Evolutionary conservation across 2,329 filamentous ascomycete species (phyloP), one percentile per base, ranked within the genome.

Genomic region (Myrmaecium sp.): DNA sequence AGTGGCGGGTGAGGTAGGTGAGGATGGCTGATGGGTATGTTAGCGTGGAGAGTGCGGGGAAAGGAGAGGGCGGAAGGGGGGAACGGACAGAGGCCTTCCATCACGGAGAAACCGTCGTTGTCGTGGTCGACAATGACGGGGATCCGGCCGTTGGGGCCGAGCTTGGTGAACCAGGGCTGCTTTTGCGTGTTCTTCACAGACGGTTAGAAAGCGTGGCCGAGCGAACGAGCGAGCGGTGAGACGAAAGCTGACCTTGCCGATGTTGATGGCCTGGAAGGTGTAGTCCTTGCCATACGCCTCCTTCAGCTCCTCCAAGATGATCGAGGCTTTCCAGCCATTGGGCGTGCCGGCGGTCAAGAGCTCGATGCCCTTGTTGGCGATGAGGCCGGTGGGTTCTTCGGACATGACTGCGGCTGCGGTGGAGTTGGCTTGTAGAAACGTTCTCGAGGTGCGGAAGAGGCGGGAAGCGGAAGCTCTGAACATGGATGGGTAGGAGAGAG

Each of bases 51-150:
- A 10, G 6, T 10, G 7, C 7, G n/a, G n/a, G n/a, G n/a, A n/a
- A n/a, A n/a, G n/a, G n/a, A n/a, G 8, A 23, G 12, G 7, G 6
- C 21, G 8, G 8, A 6, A 7, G 13, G 13, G 21, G 9, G 13
- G 12, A 10, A 23, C 6, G 9, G 26, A 52, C 44, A 42, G 22
- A 46, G 34, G 14, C 55, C 55, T 34, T 60, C 56, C 39, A 54
- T 49, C 25, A 60, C 69, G 22, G 63, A 50, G 27, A 76, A 66
- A 24, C 51, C 62, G 30, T 55, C 54, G 33, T 67, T 61, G 46
- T 76, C 68, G 36, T 77, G 71, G 50, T 77, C 71, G 16, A 75
- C 61, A 24, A 77, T 63, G 24, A 65, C 69, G 2, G 71, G 69
- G 37, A 75, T 74, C 10, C 69, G 61, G 3, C 71, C 72, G 46